Conservation (phyloP, 441 rosid species). For the Gossypium schwendimanii region DNA sequence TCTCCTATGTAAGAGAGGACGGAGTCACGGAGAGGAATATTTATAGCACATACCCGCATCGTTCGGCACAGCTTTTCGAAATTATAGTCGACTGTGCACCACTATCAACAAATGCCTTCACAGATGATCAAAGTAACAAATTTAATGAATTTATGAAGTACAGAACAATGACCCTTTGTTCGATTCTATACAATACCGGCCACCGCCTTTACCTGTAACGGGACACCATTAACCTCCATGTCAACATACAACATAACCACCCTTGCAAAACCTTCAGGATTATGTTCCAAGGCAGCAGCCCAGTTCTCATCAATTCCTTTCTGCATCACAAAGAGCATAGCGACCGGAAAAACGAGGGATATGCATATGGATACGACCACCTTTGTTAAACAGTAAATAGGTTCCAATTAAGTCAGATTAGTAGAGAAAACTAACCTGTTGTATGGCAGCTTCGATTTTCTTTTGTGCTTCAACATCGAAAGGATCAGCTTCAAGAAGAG, state of each 20-base stretch:
- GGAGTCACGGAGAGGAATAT: background rate
- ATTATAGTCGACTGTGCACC: conserved; percentile 98
- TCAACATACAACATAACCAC: conserved; percentile 98
- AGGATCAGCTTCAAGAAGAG: conserved; percentile 89
- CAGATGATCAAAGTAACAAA: conserved; percentile 14
- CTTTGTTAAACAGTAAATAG: background rate
- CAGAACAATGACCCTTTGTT: background rate
- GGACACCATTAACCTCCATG: conserved; percentile 95
- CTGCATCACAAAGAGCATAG: conserved; percentile 35
- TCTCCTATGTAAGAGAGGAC: background rate
- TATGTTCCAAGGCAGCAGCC: conserved; percentile 96
- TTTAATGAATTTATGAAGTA: background rate
- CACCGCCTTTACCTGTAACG: conserved; percentile 62
- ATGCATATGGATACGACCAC: background rate
- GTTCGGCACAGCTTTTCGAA: conserved; percentile 93
- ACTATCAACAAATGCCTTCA: conserved; percentile 94
- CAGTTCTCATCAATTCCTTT: conserved; percentile 98
- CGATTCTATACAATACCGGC: background rate
- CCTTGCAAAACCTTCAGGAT: conserved; percentile 96
- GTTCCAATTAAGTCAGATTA: background rate
- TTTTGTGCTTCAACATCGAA: conserved; percentile 93
- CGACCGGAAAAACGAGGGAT: background rate
- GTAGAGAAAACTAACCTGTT: conserved; percentile 50
- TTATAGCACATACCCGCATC: conserved; percentile 60
- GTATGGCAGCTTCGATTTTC: conserved; percentile 97